Conservation (phyloP, 352 stramenopile genomes). For the Phytophthora pisi region DNA sequence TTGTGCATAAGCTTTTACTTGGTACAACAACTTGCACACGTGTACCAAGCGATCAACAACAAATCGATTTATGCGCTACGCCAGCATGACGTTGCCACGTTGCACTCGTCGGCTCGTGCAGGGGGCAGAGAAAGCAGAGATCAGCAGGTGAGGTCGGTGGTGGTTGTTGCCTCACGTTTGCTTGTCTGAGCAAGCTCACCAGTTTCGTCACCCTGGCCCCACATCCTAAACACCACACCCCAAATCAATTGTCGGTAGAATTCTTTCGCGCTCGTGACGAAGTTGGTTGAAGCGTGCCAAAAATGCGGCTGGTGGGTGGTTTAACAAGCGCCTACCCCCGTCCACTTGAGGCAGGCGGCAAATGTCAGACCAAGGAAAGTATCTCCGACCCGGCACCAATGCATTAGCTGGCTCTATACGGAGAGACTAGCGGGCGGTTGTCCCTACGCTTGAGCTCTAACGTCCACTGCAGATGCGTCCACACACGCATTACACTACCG, state of each 20-base stretch:
- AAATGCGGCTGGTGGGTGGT: slow-evolving; percentile 5
- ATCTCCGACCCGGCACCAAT: not conserved
- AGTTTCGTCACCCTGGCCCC: too few relatives aligned
- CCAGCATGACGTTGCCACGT: not conserved
- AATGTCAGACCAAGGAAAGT: not conserved
- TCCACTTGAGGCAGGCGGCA: slow-evolving; percentile 8
- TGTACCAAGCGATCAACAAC: too few relatives aligned
- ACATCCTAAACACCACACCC: too few relatives aligned
- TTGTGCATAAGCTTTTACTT: too few relatives aligned
- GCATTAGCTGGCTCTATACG: not conserved
- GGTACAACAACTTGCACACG: too few relatives aligned
- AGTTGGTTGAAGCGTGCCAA: not conserved
- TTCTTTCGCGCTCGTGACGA: not conserved
- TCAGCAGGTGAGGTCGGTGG: not conserved
- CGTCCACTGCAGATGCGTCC: not conserved
- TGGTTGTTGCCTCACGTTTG: too few relatives aligned
- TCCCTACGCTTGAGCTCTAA: not conserved
- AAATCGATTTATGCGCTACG: not conserved
- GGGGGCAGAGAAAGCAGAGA: not conserved
- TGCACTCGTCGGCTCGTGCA: not conserved
- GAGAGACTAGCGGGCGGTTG: not conserved
- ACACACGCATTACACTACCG: not conserved
- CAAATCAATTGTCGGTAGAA: not conserved
- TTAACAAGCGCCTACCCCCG: not conserved
- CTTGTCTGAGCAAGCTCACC: too few relatives aligned